Evolutionary conservation across 257 asterid genomes (phyloP).

Genomic region (Solanum pinnatisectum): DNA sequence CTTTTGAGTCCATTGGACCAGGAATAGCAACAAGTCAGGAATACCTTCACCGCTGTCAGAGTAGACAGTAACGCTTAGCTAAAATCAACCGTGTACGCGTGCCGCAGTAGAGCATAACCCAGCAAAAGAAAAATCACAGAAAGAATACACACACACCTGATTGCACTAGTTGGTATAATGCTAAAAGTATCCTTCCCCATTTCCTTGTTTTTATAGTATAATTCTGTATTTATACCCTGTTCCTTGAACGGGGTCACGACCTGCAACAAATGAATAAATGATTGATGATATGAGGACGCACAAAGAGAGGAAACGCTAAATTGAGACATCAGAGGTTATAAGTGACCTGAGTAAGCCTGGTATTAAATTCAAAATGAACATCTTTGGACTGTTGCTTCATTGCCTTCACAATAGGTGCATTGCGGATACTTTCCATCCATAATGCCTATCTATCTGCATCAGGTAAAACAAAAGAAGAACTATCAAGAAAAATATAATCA

Average conservation of each 20-base stretch:
- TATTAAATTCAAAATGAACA: constrained; percentile 57
- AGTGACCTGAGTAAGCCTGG: constrained; percentile 60
- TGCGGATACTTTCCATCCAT: constrained; percentile 72
- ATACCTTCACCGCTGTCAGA: too few relatives aligned
- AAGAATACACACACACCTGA: constrained; percentile 40
- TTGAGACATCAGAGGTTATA: not conserved
- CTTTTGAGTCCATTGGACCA: too few relatives aligned
- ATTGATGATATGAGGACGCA: not conserved
- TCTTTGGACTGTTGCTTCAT: constrained; percentile 74
- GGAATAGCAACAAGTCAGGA: too few relatives aligned
- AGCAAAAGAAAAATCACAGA: not conserved
- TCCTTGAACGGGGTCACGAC: constrained; percentile 68
- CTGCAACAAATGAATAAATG: constrained; percentile 18
- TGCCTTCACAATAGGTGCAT: constrained; percentile 78
- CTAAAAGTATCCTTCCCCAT: constrained; percentile 72
- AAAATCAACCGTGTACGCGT: not conserved
- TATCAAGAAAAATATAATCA: not conserved
- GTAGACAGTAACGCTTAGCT: not conserved
- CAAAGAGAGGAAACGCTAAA: not conserved
- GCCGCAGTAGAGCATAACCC: not conserved
- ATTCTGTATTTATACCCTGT: constrained; percentile 88
- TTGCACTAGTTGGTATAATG: constrained; percentile 94
- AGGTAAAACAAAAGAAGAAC: not conserved
- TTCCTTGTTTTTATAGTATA: constrained; percentile 83
- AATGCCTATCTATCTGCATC: constrained; percentile 73